These are phyloP conservation scores for Osmanthus fragrans DNA, from an alignment of 257 asterid species.

Conservation along the genomic window DNA sequence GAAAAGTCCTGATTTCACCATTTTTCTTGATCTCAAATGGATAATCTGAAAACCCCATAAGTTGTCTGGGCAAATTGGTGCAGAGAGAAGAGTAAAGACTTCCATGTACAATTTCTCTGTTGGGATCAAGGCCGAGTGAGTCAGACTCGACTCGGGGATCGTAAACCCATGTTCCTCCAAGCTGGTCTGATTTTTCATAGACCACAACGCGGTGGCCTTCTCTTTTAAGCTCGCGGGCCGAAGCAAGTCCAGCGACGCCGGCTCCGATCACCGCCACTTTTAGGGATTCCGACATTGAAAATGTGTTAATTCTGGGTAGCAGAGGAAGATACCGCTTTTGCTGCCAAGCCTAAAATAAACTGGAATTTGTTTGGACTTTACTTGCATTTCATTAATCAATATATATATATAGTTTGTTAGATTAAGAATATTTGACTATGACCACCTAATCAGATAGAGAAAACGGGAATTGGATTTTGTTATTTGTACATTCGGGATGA, in stretches of 20 bases:
- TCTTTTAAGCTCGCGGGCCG: conserved; percentile 44
- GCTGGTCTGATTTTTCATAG: conserved; percentile 43
- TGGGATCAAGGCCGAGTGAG: conserved; percentile 51
- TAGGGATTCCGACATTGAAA: not conserved
- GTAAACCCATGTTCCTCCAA: conserved; percentile 67
- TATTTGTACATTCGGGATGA: too few relatives aligned
- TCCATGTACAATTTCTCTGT: conserved; percentile 46
- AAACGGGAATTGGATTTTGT: too few relatives aligned
- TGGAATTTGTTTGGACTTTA: too few relatives aligned
- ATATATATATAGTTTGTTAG: too few relatives aligned
- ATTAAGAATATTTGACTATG: too few relatives aligned
- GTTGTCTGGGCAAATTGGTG: conserved; percentile 51
- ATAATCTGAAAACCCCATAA: conserved; percentile 57
- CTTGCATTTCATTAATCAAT: too few relatives aligned
- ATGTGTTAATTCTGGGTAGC: conserved; percentile 14
- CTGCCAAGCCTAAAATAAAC: too few relatives aligned
- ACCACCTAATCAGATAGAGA: too few relatives aligned
- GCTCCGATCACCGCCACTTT: not conserved
- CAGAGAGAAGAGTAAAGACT: conserved; percentile 49
- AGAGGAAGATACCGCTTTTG: too few relatives aligned
- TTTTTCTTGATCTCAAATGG: conserved; percentile 33
- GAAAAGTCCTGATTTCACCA: conserved; percentile 35
- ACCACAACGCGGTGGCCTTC: conserved; percentile 36
- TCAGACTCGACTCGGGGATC: conserved; percentile 51
- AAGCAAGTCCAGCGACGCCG: conserved; percentile 26